These are phyloP conservation scores for Knufia fluminis DNA, from an alignment of 2,329 filamentous ascomycete species.

Conservation along the genomic window DNA sequence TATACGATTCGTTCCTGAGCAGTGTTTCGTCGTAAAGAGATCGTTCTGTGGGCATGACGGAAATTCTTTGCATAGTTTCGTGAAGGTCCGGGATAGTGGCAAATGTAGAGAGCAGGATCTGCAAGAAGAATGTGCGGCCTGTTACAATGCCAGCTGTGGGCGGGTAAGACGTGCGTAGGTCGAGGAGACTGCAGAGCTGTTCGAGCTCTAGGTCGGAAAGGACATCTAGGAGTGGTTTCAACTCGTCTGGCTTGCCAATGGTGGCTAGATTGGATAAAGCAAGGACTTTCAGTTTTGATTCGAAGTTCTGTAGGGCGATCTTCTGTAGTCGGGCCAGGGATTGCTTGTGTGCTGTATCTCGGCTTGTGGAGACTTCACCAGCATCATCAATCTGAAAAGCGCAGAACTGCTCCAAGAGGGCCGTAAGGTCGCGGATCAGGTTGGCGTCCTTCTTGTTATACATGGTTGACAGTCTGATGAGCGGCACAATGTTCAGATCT, in stretches of 20 bases:
- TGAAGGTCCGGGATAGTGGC: slow-evolving; percentile 76
- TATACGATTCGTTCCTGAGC: slow-evolving; percentile 73
- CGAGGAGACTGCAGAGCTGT: slow-evolving; percentile 59
- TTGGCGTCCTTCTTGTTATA: slow-evolving; percentile 66
- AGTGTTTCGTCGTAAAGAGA: slow-evolving; percentile 70
- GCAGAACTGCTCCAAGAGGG: slow-evolving; percentile 76
- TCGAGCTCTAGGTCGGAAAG: slow-evolving; percentile 67
- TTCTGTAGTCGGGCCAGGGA: slow-evolving; percentile 71
- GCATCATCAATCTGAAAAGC: slow-evolving; percentile 88
- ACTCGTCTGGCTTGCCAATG: slow-evolving; percentile 69
- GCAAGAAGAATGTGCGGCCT: slow-evolving; percentile 44
- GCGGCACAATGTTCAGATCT: slow-evolving; percentile 73
- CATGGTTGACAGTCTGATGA: slow-evolving; percentile 67
- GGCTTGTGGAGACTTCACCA: slow-evolving; percentile 62
- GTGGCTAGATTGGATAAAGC: slow-evolving; percentile 87
- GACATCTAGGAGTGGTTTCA: slow-evolving; percentile 63
- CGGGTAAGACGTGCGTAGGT: slow-evolving; percentile 76
- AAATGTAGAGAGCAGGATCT: slow-evolving; percentile 64
- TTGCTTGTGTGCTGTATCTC: slow-evolving; percentile 64
- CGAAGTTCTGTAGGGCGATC: slow-evolving; percentile 69
- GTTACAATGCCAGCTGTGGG: slow-evolving; percentile 57
- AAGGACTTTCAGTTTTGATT: slow-evolving; percentile 80
- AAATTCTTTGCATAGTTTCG: slow-evolving; percentile 61
- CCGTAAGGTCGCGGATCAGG: slow-evolving; percentile 69
- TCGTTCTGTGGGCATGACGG: slow-evolving; percentile 72